Evolutionary conservation across 768 basidiomycete genomes (phyloP), one percentile per base, ranked within the genome.

Genomic region (Galerina sulciceps): DNA sequence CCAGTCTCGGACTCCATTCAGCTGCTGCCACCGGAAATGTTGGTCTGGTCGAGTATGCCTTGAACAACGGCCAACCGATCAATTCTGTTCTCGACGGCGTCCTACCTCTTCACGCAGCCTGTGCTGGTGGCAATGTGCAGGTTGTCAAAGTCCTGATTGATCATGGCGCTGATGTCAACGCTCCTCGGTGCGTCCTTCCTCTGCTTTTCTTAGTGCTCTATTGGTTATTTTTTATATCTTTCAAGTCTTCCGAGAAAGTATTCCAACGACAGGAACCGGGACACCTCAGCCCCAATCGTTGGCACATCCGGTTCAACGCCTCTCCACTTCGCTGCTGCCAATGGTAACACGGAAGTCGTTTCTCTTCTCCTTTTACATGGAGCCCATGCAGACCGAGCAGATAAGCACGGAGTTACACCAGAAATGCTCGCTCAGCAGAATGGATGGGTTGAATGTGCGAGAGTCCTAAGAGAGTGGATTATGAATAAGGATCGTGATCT

Each of bases 141-240:
- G 91, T 98, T 43, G 94, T 99, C 40, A 85, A 86, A 67, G 81
- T 96, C 62, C 78, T 99, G 45, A 90, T 99, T 67, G 93, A 97
- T 60, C 79, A 87, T 57, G 96, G 97, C 18, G 97, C 97, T n/a
- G 97, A 99, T 70, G 96, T 98, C 31, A 99, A 99, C 74, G 95
- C 95, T 4, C 90, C 94, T 53, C 87, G 96, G 91, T 92, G 53
- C 59, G 84, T 71, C 66, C 43, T 61, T 20, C 62, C 40, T 1
- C 55, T 55, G 46, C 57, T n/a, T 51, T 47, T 38, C 10, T 15
- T 54, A 31, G 52, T 55, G 57, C 50, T 40, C 53, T 14, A 45
- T 55, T 55, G 17, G 57, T 52, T 55, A 57, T 61, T 23, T 59
- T 48, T 49, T 47, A 52, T 54, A 31, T 41, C 41, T 59, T 54